These are phyloP conservation scores for Trypethelium eluteriae DNA, from an alignment of 495 filamentous ascomycete genomes.

Conservation along the genomic window DNA sequence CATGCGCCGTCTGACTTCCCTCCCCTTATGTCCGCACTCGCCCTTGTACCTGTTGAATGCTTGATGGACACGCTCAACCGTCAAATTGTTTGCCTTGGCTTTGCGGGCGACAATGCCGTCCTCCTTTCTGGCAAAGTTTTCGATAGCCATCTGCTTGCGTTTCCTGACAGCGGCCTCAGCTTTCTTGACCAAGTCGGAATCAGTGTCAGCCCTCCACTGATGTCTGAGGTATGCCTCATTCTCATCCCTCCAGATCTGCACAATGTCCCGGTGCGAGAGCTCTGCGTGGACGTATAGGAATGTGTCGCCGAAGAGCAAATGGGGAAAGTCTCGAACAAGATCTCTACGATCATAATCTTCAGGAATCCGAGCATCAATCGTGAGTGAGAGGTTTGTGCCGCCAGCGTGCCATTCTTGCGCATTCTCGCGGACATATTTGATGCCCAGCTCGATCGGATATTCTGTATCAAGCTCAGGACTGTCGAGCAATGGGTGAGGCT, in stretches of 20 bases:
- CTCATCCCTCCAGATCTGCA: conserved; percentile 4
- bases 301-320: not conserved
- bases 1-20: not conserved
- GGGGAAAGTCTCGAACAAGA: conserved; percentile 6
- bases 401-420: not conserved
- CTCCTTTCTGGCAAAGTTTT: not conserved
- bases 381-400: not conserved
- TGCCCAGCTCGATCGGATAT: not conserved
- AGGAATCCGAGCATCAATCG: conserved; percentile 5
- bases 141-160: conserved; percentile 7
- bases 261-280: not conserved
- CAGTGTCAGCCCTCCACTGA: not conserved
- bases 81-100: not conserved
- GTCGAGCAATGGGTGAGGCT: not conserved
- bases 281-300: not conserved
- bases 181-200: not conserved
- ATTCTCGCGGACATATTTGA: conserved; percentile 1
- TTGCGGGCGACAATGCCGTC: not conserved
- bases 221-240: not conserved
- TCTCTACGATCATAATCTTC: conserved; percentile 2
- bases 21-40: not conserved
- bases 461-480: conserved; percentile 4
- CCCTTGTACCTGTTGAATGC: not conserved
- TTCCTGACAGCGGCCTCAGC: conserved; percentile 3
- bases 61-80: not conserved